A percentile compares a stretch with the other conserved stretches of the same genome.
phyloP scores from a whole-genome alignment of 2,329 filamentous ascomycete genomes.

The Aureobasidium uvarum region DNA sequence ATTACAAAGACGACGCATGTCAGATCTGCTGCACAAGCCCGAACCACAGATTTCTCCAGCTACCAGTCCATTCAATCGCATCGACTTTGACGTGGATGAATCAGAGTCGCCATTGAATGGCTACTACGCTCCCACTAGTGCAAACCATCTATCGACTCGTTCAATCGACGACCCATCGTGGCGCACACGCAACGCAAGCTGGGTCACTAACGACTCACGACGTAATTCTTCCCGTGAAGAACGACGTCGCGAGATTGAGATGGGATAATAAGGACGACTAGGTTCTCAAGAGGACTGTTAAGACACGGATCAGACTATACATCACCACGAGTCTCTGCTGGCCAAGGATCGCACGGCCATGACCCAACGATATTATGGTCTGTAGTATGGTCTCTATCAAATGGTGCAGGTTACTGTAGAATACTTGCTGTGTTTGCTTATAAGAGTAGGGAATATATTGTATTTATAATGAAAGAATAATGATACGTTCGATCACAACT shows the following conservation, averaged over 20 bases:
- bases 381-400: not conserved
- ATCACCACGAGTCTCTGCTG: no score
- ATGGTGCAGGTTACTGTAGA: not conserved
- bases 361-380: not conserved
- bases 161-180: not conserved
- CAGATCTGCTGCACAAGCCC: conserved; percentile 43
- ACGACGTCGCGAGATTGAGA: conserved; percentile 22
- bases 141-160: not conserved
- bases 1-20: conserved; percentile 52
- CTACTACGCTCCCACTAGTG: conserved; percentile 7
- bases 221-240: conserved; percentile 11
- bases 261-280: not conserved
- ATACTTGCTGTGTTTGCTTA: not conserved
- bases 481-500: not conserved
- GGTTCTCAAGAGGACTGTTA: not conserved
- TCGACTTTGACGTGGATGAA: conserved; percentile 28
- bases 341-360: no score
- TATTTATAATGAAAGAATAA: not conserved
- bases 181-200: conserved; percentile 10
- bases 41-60: conserved; percentile 17
- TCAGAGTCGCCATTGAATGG: conserved; percentile 22
- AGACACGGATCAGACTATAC: not conserved
- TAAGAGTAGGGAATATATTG: not conserved
- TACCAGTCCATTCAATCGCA: conserved; percentile 25
- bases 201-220: not conserved